phyloP scores from a whole-genome alignment of 768 basidiomycete species.

The Russula ochroleuca region DNA sequence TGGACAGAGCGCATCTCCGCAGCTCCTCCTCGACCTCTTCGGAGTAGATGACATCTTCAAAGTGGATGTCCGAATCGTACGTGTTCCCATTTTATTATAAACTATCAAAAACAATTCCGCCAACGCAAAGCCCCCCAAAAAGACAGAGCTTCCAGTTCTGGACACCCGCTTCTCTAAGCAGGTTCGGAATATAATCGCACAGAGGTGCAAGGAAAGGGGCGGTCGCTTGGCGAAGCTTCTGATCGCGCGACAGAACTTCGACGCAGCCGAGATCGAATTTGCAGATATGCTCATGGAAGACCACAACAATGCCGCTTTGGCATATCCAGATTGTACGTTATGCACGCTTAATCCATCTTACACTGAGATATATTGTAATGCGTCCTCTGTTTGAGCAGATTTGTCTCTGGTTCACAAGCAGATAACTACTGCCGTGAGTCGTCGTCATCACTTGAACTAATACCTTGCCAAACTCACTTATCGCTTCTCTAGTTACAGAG shows the following conservation, averaged over 20 bases:
- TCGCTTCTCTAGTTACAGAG: constrained; percentile 15
- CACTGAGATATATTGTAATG: background rate
- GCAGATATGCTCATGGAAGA: constrained; percentile 98
- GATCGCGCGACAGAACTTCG: constrained; percentile 87
- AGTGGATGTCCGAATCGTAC: constrained; percentile 66
- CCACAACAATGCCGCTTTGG: constrained; percentile 91
- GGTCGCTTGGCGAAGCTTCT: constrained; percentile 55
- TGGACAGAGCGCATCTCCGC: constrained; percentile 75
- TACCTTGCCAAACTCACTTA: background rate
- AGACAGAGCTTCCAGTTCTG: constrained; percentile 69
- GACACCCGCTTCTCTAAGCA: constrained; percentile 76
- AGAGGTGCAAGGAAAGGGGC: constrained; percentile 52
- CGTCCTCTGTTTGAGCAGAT: constrained; percentile 9
- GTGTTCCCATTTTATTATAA: constrained; percentile 27
- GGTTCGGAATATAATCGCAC: constrained; percentile 77
- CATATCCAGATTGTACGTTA: constrained; percentile 80
- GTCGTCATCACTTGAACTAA: background rate
- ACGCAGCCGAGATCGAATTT: constrained; percentile 91
- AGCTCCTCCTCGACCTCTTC: constrained; percentile 77
- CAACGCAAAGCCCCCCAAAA: constrained; percentile 12
- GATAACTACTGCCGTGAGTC: constrained; percentile 26
- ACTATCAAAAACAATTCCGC: background rate
- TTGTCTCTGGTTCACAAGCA: constrained; percentile 27
- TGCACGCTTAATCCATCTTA: background rate
- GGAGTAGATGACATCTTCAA: constrained; percentile 73